Evolutionary conservation across 805 yeast genomes (phyloP).

Genomic region (Candida sanyiensis): DNA sequence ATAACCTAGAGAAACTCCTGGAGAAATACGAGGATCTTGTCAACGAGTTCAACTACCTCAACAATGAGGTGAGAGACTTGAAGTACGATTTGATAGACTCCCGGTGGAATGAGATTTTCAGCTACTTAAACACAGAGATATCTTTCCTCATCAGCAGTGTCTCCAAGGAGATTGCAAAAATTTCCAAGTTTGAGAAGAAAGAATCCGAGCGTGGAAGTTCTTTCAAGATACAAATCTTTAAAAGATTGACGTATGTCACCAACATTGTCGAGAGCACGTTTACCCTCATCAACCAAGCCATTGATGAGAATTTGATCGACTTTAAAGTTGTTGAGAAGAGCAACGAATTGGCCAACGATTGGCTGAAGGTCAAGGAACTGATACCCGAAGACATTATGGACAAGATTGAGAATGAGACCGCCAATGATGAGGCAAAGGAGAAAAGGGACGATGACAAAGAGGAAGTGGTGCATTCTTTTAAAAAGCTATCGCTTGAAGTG

Average conservation of each 20-base stretch:
- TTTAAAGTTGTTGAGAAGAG: constrained; percentile 31
- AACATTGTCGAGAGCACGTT: constrained; percentile 37
- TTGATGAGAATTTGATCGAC: constrained; percentile 37
- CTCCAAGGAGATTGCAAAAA: constrained; percentile 23
- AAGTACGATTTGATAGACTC: constrained; percentile 43
- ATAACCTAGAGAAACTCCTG: constrained; percentile 28
- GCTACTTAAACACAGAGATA: constrained; percentile 40
- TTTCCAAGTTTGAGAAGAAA: constrained; percentile 21
- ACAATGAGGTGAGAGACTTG: constrained; percentile 35
- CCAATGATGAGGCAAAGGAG: constrained; percentile 1
- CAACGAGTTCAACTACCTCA: constrained; percentile 37
- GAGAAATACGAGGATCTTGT: constrained; percentile 36
- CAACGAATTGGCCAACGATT: constrained; percentile 31
- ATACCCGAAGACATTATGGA: constrained; percentile 23
- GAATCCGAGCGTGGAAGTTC: constrained; percentile 11
- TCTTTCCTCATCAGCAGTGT: constrained; percentile 24
- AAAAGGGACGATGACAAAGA: constrained; percentile 4
- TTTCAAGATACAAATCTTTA: constrained; percentile 25
- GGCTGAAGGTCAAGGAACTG: constrained; percentile 25
- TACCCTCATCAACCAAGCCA: constrained; percentile 32
- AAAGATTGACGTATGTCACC: constrained; percentile 32
- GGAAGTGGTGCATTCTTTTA: constrained; percentile 18
- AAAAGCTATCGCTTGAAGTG: constrained; percentile 20
- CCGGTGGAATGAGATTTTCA: constrained; percentile 52
- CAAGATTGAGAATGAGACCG: constrained; percentile 9